Base-by-base conservation (phyloP, 257 asterid species). In the Paulownia fortunei region DNA sequence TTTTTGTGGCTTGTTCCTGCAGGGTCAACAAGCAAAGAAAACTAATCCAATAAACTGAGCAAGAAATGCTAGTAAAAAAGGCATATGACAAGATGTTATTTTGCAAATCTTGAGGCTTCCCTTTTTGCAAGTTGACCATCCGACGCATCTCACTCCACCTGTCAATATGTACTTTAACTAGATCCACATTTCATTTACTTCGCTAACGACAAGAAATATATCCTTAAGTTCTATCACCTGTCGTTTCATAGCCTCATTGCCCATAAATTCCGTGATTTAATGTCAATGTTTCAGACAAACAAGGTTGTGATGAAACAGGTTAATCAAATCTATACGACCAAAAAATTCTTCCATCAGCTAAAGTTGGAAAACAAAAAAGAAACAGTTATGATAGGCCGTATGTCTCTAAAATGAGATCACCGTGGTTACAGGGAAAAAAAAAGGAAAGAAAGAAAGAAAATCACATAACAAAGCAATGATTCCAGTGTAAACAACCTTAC, bases 101-200 rank as follows among this genome's bases (percentile, higher is more conserved):
- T 16, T 26, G 47, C 62, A 27, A 73, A 64, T 63, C 61, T 63
- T 24, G 62, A 63, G 34, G 49, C 66, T 41, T 21, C 13, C 42
- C n/a, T 54, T 70, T 74, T 54, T 21, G 72, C 59, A 69, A 34
- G 59, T 63, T 24, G 15, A 51, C 49, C 67, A 12, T 24, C 69
- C 2, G 52, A 80, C 18, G 42, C 51, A 32, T 73, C 62, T 52
- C 42, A 23, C 18, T 55, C 71, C 13, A 71, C 23, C 44, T n/a
- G 49, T 7, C 61, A 62, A 63, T 8, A 21, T 27, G 36, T n/a
- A 37, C 51, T 36, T 47, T 24, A 55, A 46, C 59, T 46, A 67
- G 47, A 82, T 58, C 76, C 46, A 60, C 61, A 42, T 46, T 59
- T 72, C 80, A 77, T 82, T 82, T 23, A 79, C 79, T 44, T 54